phyloP scores from a whole-genome alignment of 1,284 basidiomycete genomes.

The Ceratobasidium sp. region DNA sequence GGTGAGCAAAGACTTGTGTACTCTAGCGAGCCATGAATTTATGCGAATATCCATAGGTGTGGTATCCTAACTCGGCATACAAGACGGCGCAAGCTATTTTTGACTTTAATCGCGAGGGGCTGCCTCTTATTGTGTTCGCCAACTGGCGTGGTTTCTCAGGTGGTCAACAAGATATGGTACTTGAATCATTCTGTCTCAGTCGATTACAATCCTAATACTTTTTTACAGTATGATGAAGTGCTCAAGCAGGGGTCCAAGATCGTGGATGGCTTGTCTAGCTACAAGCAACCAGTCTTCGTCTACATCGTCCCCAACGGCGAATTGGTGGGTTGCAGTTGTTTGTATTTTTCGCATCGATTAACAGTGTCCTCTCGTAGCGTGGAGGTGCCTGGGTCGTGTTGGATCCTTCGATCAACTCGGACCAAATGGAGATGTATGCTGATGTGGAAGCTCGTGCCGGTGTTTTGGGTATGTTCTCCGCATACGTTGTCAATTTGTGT shows the following conservation, averaged over 20 bases:
- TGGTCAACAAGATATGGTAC: conserved; percentile 95
- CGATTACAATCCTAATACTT: conserved; percentile 4
- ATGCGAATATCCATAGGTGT: conserved; percentile 54
- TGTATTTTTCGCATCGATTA: not conserved
- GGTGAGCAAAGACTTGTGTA: conserved; percentile 52
- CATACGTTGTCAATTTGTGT: not conserved
- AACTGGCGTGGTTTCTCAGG: conserved; percentile 99
- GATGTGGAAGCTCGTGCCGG: conserved; percentile 95
- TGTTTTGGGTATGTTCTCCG: conserved; percentile 64
- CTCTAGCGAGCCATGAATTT: not conserved
- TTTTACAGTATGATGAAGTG: conserved; percentile 77
- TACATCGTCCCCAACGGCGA: conserved; percentile 99
- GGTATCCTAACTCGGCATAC: conserved; percentile 99
- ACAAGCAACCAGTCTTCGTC: conserved; percentile 98
- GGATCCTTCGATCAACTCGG: conserved; percentile 94
- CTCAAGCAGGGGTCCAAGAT: conserved; percentile 96
- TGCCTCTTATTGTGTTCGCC: conserved; percentile 98
- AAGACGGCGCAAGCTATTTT: conserved; percentile 99
- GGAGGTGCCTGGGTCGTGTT: conserved; percentile 99
- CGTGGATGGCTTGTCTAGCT: conserved; percentile 95
- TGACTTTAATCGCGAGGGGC: conserved; percentile 96
- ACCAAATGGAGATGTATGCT: conserved; percentile 99
- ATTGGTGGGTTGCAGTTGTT: conserved; percentile 55
- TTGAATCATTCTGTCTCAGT: conserved; percentile 44
- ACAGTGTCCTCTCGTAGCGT: conserved; percentile 55